Evolutionary conservation across 2,329 filamentous ascomycete species (phyloP), one percentile per base, ranked within the genome.

Genomic region (Chaetothyriales sp.): DNA sequence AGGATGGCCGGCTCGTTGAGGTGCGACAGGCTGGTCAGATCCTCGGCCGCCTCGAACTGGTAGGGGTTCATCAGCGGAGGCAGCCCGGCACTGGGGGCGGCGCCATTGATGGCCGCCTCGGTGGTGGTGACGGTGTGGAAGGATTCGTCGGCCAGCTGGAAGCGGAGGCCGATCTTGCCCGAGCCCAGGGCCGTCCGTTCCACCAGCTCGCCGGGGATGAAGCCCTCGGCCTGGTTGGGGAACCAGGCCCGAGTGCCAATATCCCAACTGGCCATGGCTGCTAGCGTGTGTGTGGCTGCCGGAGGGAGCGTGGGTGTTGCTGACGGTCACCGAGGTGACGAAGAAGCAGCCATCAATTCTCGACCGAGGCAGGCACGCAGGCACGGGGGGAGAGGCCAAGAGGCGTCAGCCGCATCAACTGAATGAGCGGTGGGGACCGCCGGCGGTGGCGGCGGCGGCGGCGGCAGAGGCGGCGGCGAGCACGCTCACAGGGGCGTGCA

Each of bases 241-340:
- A 97, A 92, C 92, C 92, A 98, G 67, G 89, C 92, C 80, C 88
- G 83, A 65, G 90, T 97, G 67, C 90, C 92, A 66, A 95, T 81
- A 77, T 97, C 89, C 59, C 59, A 61, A 45, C 54, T 56, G 50
- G 74, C 94, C 97, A 68, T 81, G 87, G 72, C 94, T 50, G 44
- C 43, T 45, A 25, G 13, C 29, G n/a, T 28, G 29, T 18, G 18
- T 13, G 18, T 46, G 25, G 22, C 22, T 25, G 22, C 22, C 22
- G 20, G 37, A 45, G 18, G 28, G n/a, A n/a, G 44, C n/a, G 19
- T 29, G 49, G 43, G 25, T 13, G 8, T 18, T 40, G 37, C 10
- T 48, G 51, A 52, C 46, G 51, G 51, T 25, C n/a, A 40, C 33
- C 33, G 33, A 40, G 33, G 33, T 40, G 33, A 40, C 44, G 22